A percentile compares a stretch with the other conserved stretches of the same genome.
phyloP scores from a whole-genome alignment of 1,284 basidiomycete species.

The Trichosporon sp. region DNA sequence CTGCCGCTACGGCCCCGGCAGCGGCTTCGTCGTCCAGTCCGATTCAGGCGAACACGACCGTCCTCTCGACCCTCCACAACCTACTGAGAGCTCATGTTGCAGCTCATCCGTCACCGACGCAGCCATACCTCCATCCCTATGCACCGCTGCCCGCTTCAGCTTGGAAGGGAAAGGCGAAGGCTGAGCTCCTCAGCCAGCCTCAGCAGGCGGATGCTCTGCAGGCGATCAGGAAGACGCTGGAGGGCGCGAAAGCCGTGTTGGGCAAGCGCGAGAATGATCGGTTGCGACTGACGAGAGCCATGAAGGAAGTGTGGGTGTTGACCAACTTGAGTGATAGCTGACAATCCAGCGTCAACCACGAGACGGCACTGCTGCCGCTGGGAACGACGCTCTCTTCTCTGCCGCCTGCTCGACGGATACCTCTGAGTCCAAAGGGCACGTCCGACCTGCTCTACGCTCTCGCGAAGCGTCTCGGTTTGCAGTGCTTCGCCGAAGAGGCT shows the following conservation, averaged over 20 bases:
- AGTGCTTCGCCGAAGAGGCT: slow-evolving; percentile 42
- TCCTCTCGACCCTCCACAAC: slow-evolving; percentile 23
- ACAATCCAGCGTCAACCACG: slow-evolving; percentile 28
- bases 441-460: slow-evolving; percentile 31
- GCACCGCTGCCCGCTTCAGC: slow-evolving; percentile 17
- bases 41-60: slow-evolving; percentile 10
- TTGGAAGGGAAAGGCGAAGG: slow-evolving; percentile 18
- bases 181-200: slow-evolving; percentile 11
- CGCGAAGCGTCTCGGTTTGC: slow-evolving; percentile 26
- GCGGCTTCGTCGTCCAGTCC: not conserved
- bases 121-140: slow-evolving; percentile 29
- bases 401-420: slow-evolving; percentile 11
- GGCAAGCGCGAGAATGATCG: slow-evolving; percentile 12
- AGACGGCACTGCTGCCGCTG: slow-evolving; percentile 25
- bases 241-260: slow-evolving; percentile 16
- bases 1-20: not conserved
- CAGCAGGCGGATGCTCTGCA: slow-evolving; percentile 23
- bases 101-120: slow-evolving; percentile 16
- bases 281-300: slow-evolving; percentile 14
- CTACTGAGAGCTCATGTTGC: slow-evolving; percentile 22
- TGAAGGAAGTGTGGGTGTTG: slow-evolving; percentile 21
- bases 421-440: slow-evolving; percentile 19
- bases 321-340: not conserved
- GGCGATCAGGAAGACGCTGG: slow-evolving; percentile 32
- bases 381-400: slow-evolving; percentile 15